Base-by-base conservation (phyloP, 116 monocot species). In the Thalassia testudinum region DNA sequence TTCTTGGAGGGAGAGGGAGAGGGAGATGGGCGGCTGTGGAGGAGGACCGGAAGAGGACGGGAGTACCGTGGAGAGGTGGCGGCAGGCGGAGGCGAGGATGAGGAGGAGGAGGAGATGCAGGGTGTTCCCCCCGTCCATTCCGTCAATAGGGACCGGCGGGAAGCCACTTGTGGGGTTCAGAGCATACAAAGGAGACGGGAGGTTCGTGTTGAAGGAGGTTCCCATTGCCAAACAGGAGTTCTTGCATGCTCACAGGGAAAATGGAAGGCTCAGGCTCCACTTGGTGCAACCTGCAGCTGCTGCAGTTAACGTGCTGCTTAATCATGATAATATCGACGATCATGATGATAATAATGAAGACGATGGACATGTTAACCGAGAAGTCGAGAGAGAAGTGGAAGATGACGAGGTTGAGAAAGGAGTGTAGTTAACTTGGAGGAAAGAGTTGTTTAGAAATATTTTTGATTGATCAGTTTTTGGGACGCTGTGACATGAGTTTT, bases 121-220 rank as follows among this genome's bases (percentile, higher is more conserved):
- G 21, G 45, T 27, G 2, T 78, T 91, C 28, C 91, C 86, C 4
- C 86, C 91, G 1, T 86, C 91, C 12, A 79, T 86, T 28, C 58
- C 85, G 15, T 59, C 68, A 8, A 73, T 91, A 16, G 75, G 85
- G 43, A 64, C 65, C 54, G 42, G 71, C 12, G 91, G 91, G 43
- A 91, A 78, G 57, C 81, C 81, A 0, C 62, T 73, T 67, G 49
- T 90, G 26, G 64, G 44, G 27, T 70, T 91, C 47, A 69, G 64
- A 24, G 70, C 86, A 1, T 70, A 60, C 42, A 71, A 72, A 53
- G 42, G 61, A 0, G 79, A 65, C 5, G 92, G 92, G 1, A 79
- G 92, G 68, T 83, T 92, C 34, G 86, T 92, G 10, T 65, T 92
- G 8, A 75, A 59, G 48, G 86, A 92, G 76, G 55, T 82, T 12